Base-by-base conservation (phyloP, 2,329 filamentous ascomycete genomes). In the Hymenoscyphus occultus region DNA sequence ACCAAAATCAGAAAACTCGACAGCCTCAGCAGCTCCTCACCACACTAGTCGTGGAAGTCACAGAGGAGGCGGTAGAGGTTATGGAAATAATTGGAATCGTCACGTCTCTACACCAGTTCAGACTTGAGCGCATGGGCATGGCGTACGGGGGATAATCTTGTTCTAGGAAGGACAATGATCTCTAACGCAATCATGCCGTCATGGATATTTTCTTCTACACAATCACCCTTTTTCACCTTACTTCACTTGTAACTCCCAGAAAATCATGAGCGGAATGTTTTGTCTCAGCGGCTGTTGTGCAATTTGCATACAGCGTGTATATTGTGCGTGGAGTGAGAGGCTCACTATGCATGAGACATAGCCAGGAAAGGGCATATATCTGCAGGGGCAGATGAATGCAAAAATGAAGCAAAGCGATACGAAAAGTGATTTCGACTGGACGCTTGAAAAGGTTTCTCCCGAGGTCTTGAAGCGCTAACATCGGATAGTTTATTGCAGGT, bases 291-390 rank as follows among this genome's bases (percentile, higher is more conserved):
- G 71, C 71, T 70, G 65, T 66, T 56, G 45, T 72, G 71, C 71
- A 70, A 67, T 70, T 73, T 65, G 70, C 67, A 68, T 65, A 68
- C 69, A 56, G 71, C 71, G 66, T 75, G 72, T 72, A 74, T 60
- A 73, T 69, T 72, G 68, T 70, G 69, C 66, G 67, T 56, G 65
- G 63, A 67, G 63, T 66, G 64, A 65, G 19, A 66, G 67, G 66
- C 69, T 67, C 62, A 64, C 65, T 70, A 35, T 35, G 69, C 19
- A 61, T 60, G 59, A 51, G 64, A 64, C 62, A 63, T 69, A 61
- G 62, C 42, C 56, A 28, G 56, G 60, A 64, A 61, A 57, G 59
- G 45, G 58, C 39, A 61, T 63, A 32, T 63, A 58, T 67, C 64
- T 68, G 66, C 64, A 59, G 57, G 62, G 56, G 60, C 63, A 65